phyloP scores from a whole-genome alignment of 202 grass and related monocot genomes.

The Sporobolus alterniflorus region DNA sequence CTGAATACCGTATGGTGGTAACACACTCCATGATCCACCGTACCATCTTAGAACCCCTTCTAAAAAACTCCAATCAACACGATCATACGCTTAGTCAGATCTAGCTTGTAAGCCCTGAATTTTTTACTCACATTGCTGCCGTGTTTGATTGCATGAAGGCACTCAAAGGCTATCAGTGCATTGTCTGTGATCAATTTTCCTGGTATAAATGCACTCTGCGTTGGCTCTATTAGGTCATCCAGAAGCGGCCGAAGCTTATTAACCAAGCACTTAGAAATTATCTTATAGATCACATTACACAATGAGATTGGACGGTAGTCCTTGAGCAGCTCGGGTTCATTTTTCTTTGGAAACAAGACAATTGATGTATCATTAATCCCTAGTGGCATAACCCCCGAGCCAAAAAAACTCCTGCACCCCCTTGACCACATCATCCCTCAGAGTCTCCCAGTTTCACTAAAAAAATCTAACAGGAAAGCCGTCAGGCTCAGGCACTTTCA shows the following conservation, averaged over 20 bases:
- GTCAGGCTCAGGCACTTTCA: background rate
- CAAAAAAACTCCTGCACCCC: background rate
- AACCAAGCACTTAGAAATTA: background rate
- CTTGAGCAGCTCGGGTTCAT: background rate
- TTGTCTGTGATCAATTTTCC: background rate
- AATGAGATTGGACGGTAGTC: background rate
- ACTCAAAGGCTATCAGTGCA: background rate
- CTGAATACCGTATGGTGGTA: background rate
- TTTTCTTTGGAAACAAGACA: background rate
- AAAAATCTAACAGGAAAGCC: background rate
- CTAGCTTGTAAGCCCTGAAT: background rate
- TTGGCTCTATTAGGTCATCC: background rate
- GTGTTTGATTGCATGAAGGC: background rate
- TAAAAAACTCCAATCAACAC: background rate
- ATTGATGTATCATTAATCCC: background rate
- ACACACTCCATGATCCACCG: background rate
- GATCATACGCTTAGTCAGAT: background rate
- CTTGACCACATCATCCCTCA: background rate
- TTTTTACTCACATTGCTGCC: rapidly evolving
- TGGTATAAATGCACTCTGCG: background rate
- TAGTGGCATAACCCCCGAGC: background rate
- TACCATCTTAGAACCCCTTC: background rate
- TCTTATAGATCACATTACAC: background rate
- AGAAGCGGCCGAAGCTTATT: background rate
- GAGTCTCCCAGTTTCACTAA: background rate